Evolutionary conservation across 2,329 filamentous ascomycete species (phyloP).

Genomic region (Colletotrichum theobromicola): DNA sequence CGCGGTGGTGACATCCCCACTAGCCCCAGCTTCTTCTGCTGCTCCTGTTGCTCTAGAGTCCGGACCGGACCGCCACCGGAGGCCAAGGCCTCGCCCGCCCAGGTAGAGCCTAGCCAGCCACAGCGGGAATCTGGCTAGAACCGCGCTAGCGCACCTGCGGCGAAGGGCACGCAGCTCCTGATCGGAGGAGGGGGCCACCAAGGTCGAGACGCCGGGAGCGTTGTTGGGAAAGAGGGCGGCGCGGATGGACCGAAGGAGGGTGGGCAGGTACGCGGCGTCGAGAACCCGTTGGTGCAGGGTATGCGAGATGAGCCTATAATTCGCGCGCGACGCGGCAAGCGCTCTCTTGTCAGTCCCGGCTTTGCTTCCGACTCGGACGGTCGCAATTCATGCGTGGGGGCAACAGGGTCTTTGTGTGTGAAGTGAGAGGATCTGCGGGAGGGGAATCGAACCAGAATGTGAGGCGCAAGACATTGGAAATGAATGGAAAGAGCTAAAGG

Average conservation of each 20-base stretch:
- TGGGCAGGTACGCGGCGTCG: slow-evolving; percentile 68
- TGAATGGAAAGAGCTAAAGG: background rate
- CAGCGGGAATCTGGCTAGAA: slow-evolving; percentile 54
- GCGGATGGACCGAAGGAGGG: slow-evolving; percentile 73
- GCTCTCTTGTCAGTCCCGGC: slow-evolving; percentile 17
- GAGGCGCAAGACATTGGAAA: background rate
- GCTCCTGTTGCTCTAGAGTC: background rate
- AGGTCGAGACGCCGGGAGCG: slow-evolving; percentile 67
- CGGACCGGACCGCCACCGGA: slow-evolving; percentile 26
- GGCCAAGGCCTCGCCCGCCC: slow-evolving; percentile 41
- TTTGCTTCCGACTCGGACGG: slow-evolving; percentile 9
- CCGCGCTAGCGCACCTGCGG: slow-evolving; percentile 68
- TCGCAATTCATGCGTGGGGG: slow-evolving; percentile 26
- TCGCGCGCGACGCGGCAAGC: slow-evolving; percentile 20
- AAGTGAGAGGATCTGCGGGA: slow-evolving; percentile 17
- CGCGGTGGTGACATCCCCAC: background rate
- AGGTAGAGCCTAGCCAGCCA: slow-evolving; percentile 57
- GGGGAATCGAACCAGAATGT: background rate
- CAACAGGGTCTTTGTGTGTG: slow-evolving; percentile 21
- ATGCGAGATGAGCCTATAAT: slow-evolving; percentile 62
- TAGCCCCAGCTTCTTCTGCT: background rate
- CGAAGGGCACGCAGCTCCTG: slow-evolving; percentile 67
- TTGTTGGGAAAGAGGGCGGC: slow-evolving; percentile 88
- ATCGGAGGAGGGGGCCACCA: slow-evolving; percentile 64
- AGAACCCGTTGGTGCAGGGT: slow-evolving; percentile 62